Base-by-base conservation (phyloP, 768 basidiomycete genomes). In the Glaciozyma antarctica region DNA sequence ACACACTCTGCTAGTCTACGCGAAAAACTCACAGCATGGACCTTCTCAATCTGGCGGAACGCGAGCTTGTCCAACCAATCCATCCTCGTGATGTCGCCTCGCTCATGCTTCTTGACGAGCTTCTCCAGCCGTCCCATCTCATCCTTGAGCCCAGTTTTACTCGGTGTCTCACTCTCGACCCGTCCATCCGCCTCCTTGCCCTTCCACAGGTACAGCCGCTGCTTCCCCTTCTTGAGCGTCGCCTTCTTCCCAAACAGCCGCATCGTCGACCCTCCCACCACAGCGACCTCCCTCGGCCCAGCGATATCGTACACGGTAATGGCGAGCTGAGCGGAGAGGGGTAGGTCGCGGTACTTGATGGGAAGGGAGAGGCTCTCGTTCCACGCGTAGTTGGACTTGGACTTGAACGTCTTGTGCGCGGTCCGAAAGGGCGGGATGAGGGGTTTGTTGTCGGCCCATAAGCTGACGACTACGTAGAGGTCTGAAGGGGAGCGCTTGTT, bases 241-340 rank as follows among this genome's bases (percentile, higher is more conserved):
- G 87, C 87, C 79, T 97, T 95, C 83, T 89, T 88, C 19, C 90
- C 87, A 76, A 99, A 99, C 47, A 99, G 72, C 24, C 84, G 81
- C 74, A 98, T 87, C 0, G 91, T 95, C 5, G 91, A 84, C 1
- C 93, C 94, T 38, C 94, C 95, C 6, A 97, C 86, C 28, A 73
- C 60, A 32, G 66, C 61, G n/a, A 58, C 45, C 15, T 65, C 48
- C 17, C 62, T 19, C 41, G 72, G 68, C 0, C 88, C 88, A 45
- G 85, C 87, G 64, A 92, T 92, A 74, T 98, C 93, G 88, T 91
- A 97, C 10, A 97, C 86, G 0, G 95, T 98, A 73, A 98, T 88
- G 0, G 88, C 87, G 59, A 99, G 81, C 72, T 95, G 92, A 1
- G 91, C 85, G 75, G 80, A 87, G 56, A 90, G 77, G 0, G 91